These are phyloP conservation scores for Ajuga chamaepitys DNA, from an alignment of 257 asterid genomes.

Conservation along the genomic window DNA sequence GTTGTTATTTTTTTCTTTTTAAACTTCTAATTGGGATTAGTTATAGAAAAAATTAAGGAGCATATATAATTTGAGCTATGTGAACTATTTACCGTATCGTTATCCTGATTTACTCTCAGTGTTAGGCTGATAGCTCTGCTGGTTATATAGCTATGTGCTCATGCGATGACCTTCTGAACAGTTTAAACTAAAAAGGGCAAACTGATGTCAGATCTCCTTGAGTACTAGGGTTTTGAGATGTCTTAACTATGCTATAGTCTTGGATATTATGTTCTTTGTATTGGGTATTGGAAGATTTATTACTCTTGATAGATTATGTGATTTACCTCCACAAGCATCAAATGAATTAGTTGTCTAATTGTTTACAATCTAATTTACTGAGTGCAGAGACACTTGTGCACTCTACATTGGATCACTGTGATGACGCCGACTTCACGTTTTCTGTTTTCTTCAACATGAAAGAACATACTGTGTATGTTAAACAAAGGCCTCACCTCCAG, in stretches of 20 bases:
- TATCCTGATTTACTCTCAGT: constrained; percentile 6
- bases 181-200: background rate
- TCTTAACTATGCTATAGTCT: background rate
- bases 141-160: background rate
- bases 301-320: background rate
- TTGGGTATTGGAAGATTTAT: background rate
- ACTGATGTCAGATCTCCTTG: background rate
- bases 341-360: background rate
- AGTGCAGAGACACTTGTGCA: constrained; percentile 94
- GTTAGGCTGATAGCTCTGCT: background rate
- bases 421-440: constrained; percentile 85
- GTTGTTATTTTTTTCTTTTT: constrained; percentile 12
- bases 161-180: background rate
- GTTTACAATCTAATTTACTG: constrained; percentile 10
- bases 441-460: constrained; percentile 79
- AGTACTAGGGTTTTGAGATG: background rate
- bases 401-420: constrained; percentile 74
- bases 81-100: background rate
- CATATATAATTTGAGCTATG: background rate
- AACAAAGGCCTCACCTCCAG: constrained; percentile 75
- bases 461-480: constrained; percentile 82
- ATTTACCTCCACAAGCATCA: background rate
- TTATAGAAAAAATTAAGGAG: background rate
- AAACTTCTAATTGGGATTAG: background rate
- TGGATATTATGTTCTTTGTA: background rate